phyloP scores from a whole-genome alignment of 2,329 filamentous ascomycete genomes.

The Nigrospora sphaerica region DNA sequence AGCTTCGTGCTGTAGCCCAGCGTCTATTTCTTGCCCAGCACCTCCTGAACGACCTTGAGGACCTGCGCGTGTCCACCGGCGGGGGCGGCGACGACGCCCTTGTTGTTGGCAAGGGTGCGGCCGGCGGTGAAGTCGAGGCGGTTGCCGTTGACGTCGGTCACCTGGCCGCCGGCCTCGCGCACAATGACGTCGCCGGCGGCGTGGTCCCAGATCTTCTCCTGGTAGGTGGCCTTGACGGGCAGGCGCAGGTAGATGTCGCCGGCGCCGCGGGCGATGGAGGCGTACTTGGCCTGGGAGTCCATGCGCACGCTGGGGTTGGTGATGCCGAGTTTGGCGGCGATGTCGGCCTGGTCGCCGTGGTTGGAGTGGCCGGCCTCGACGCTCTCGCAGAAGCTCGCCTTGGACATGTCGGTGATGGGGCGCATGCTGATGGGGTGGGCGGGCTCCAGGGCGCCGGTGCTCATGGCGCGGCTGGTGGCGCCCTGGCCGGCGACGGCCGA shows the following conservation, averaged over 20 bases:
- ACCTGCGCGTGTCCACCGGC: conserved; percentile 68
- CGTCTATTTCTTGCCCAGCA: conserved; percentile 45
- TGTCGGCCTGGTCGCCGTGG: conserved; percentile 79
- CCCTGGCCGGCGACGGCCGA: conserved; percentile 74
- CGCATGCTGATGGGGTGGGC: conserved; percentile 72
- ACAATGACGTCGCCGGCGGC: conserved; percentile 93
- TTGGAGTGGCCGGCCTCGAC: conserved; percentile 90
- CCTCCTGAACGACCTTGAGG: conserved; percentile 73
- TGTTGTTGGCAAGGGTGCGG: conserved; percentile 81
- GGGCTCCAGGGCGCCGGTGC: conserved; percentile 41
- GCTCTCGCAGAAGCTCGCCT: conserved; percentile 92
- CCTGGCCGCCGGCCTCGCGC: conserved; percentile 83
- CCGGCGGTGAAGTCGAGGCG: conserved; percentile 81
- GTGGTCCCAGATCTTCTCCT: conserved; percentile 99
- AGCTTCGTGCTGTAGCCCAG: too few species aligned
- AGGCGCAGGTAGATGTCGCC: conserved; percentile 92
- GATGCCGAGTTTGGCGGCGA: conserved; percentile 80
- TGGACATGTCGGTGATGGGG: conserved; percentile 61
- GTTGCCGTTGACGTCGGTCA: conserved; percentile 83
- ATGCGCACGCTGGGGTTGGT: conserved; percentile 85
- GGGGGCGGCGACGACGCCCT: conserved; percentile 87
- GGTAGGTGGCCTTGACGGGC: conserved; percentile 78
- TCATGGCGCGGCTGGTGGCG: conserved; percentile 70
- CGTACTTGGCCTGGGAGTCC: conserved; percentile 98
- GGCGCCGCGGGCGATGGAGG: conserved; percentile 84